A percentile compares a stretch with the other conserved stretches of the same genome.
Conservation (phyloP, 1,139 yeast genomes). For the Lodderomyces elongisporus region DNA sequence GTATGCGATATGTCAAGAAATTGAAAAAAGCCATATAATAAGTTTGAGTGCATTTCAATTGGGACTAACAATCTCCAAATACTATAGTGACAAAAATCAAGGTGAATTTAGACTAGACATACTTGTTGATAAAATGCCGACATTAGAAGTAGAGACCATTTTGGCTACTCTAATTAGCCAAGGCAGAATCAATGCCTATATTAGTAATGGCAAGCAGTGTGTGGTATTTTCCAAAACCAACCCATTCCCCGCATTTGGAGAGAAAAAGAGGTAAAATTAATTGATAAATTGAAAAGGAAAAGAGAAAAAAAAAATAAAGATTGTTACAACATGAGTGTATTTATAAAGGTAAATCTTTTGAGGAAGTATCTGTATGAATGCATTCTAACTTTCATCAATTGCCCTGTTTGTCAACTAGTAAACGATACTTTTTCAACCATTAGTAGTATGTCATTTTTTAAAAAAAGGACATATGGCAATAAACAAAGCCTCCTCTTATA, state of each 20-base stretch:
- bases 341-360: too few relatives aligned
- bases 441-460: too few relatives aligned
- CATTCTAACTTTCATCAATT: too few relatives aligned
- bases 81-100: slow-evolving; percentile 10
- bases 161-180: slow-evolving; percentile 62
- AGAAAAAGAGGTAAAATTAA: not conserved
- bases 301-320: not conserved
- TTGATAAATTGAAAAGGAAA: too few relatives aligned
- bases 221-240: slow-evolving; percentile 71
- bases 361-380: too few relatives aligned
- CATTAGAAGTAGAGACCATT: slow-evolving; percentile 63
- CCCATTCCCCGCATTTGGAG: slow-evolving; percentile 53
- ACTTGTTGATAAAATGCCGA: not conserved
- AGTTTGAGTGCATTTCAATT: slow-evolving; percentile 43
- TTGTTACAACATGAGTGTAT: too few relatives aligned
- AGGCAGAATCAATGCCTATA: slow-evolving; percentile 73
- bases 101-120: not conserved
- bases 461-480: too few relatives aligned
- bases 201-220: slow-evolving; percentile 70
- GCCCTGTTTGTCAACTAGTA: too few relatives aligned
- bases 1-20: slow-evolving; percentile 27
- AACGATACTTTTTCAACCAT: too few relatives aligned
- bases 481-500: too few relatives aligned
- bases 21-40: slow-evolving; percentile 40
- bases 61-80: slow-evolving; percentile 40